These are phyloP conservation scores for Torulaspora maleeae DNA, from an alignment of 805 yeast genomes.

Conservation along the genomic window DNA sequence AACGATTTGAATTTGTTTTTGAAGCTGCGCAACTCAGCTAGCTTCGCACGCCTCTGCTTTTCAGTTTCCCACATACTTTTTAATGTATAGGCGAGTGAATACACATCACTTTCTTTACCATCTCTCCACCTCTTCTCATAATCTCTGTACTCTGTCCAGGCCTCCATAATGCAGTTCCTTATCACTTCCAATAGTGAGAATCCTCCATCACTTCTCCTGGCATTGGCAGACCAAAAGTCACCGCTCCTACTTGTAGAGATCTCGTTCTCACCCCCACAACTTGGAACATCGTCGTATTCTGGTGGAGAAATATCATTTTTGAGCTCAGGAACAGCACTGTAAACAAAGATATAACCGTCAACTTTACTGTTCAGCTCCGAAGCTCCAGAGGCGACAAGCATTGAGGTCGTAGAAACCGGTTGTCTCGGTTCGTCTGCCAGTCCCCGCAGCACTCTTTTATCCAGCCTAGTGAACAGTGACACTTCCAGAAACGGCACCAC, in stretches of 20 bases:
- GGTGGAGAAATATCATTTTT: constrained; percentile 47
- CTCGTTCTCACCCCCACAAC: not conserved
- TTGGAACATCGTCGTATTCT: constrained; percentile 39
- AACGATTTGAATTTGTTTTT: constrained; percentile 33
- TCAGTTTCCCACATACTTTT: constrained; percentile 53
- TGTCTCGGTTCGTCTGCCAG: constrained; percentile 58
- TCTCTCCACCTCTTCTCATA: constrained; percentile 54
- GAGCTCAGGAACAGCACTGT: constrained; percentile 60
- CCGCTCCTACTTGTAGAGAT: constrained; percentile 8
- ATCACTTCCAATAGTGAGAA: constrained; percentile 39
- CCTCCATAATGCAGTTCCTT: constrained; percentile 57
- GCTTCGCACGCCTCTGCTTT: constrained; percentile 31
- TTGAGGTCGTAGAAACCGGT: constrained; percentile 60
- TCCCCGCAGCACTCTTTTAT: constrained; percentile 53
- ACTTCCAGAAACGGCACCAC: constrained; percentile 74
- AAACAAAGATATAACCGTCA: constrained; percentile 69
- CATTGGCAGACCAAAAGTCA: constrained; percentile 13
- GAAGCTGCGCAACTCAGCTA: constrained; percentile 31
- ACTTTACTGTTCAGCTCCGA: constrained; percentile 69
- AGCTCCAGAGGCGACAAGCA: constrained; percentile 74
- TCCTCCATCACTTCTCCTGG: constrained; percentile 27
- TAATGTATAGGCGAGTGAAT: constrained; percentile 53
- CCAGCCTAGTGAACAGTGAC: constrained; percentile 58
- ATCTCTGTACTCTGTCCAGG: constrained; percentile 63
- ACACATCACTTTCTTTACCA: constrained; percentile 65